These are phyloP conservation scores for Fusarium phyllophilum DNA, from an alignment of 2,329 filamentous ascomycete species.

Conservation along the genomic window DNA sequence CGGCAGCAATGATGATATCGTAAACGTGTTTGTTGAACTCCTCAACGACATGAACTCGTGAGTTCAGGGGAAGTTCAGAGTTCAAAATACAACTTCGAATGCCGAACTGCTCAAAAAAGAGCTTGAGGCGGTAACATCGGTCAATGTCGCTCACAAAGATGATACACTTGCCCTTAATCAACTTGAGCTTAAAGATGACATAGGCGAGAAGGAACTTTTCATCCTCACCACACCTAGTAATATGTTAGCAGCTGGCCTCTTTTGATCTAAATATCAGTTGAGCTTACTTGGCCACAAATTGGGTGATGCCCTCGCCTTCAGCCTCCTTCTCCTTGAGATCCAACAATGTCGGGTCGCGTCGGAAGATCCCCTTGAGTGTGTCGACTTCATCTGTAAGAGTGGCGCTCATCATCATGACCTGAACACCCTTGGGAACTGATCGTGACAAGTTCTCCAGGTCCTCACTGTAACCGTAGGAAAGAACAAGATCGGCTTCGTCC, in stretches of 20 bases:
- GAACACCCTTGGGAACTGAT: slow-evolving; percentile 82
- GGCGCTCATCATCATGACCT: slow-evolving; percentile 93
- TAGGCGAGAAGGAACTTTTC: slow-evolving; percentile 95
- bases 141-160: slow-evolving; percentile 84
- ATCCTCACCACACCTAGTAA: slow-evolving; percentile 82
- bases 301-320: slow-evolving; percentile 79
- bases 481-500: slow-evolving; percentile 92
- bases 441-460: slow-evolving; percentile 84
- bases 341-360: slow-evolving; percentile 79
- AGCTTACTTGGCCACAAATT: slow-evolving; percentile 82
- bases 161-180: slow-evolving; percentile 90
- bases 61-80: slow-evolving; percentile 93
- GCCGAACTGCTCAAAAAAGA: slow-evolving; percentile 97
- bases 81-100: slow-evolving; percentile 94
- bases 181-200: slow-evolving; percentile 92
- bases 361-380: slow-evolving; percentile 85
- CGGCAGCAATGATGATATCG: slow-evolving; percentile 96
- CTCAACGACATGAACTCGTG: slow-evolving; percentile 91
- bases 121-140: slow-evolving; percentile 87
- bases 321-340: slow-evolving; percentile 86
- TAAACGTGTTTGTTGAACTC: slow-evolving; percentile 98
- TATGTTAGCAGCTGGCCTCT: slow-evolving; percentile 18
- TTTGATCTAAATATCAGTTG: background rate
- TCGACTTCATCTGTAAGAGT: slow-evolving; percentile 91
- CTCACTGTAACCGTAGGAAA: slow-evolving; percentile 94